Evolutionary conservation across 495 filamentous ascomycete species (phyloP).

Genomic region (Penicillium antarcticum): DNA sequence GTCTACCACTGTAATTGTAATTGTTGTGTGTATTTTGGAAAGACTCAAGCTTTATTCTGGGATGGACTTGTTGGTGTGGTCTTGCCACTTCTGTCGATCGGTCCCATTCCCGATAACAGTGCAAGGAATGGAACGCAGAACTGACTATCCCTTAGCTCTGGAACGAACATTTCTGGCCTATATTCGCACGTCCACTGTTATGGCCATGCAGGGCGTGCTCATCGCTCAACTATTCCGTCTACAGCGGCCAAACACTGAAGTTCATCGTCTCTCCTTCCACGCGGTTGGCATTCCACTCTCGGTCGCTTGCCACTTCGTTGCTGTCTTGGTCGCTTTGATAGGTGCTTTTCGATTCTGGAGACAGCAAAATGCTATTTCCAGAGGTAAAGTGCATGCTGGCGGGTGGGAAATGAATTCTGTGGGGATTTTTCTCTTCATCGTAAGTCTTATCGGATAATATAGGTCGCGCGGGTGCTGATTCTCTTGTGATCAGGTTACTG

Average conservation of each 20-base stretch:
- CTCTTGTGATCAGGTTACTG: constrained; percentile 15
- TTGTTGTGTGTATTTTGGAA: too few relatives aligned
- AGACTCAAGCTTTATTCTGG: too few relatives aligned
- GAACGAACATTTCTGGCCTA: constrained; percentile 80
- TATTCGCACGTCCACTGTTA: constrained; percentile 65
- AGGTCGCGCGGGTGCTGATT: background rate
- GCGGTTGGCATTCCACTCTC: constrained; percentile 64
- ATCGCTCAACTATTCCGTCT: constrained; percentile 70
- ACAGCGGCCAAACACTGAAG: constrained; percentile 42
- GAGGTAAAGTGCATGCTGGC: constrained; percentile 61
- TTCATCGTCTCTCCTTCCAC: constrained; percentile 52
- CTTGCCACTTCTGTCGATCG: too few relatives aligned
- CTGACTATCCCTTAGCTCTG: constrained; percentile 49
- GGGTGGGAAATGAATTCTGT: constrained; percentile 67
- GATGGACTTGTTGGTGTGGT: too few relatives aligned
- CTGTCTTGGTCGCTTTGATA: constrained; percentile 53
- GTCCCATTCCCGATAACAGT: too few relatives aligned
- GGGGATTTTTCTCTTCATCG: constrained; percentile 43
- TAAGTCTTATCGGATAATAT: constrained; percentile 31
- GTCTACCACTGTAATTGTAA: background rate
- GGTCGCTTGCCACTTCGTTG: constrained; percentile 52
- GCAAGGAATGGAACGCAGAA: background rate
- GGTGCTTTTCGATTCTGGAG: constrained; percentile 67
- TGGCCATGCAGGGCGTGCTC: constrained; percentile 64
- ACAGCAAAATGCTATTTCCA: constrained; percentile 62